Evolutionary conservation across 805 yeast genomes (phyloP).

Genomic region (Candida anglica): DNA sequence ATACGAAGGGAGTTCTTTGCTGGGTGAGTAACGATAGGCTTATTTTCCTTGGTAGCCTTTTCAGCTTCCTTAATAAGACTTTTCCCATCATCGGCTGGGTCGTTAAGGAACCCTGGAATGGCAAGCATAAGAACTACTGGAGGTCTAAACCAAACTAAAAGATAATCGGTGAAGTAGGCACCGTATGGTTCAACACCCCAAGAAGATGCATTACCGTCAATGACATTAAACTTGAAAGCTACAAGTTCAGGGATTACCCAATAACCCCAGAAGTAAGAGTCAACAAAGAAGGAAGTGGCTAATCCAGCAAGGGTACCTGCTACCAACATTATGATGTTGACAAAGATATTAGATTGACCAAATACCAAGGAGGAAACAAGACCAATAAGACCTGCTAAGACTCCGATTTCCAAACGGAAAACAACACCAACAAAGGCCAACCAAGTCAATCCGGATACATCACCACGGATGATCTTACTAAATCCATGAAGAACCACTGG

Average conservation of each 20-base stretch:
- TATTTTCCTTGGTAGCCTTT: slow-evolving; percentile 10
- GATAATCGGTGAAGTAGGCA: slow-evolving; percentile 60
- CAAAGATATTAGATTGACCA: slow-evolving; percentile 42
- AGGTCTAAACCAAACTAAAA: slow-evolving; percentile 34
- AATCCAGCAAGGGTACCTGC: slow-evolving; percentile 54
- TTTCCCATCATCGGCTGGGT: slow-evolving; percentile 36
- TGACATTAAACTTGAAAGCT: slow-evolving; percentile 69
- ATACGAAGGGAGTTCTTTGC: slow-evolving; percentile 38
- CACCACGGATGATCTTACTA: slow-evolving; percentile 47
- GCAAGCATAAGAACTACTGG: slow-evolving; percentile 40
- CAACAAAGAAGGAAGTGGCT: slow-evolving; percentile 46
- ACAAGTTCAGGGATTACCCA: slow-evolving; percentile 68
- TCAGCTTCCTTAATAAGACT: slow-evolving; percentile 12
- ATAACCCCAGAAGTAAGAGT: slow-evolving; percentile 72
- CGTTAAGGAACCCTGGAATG: slow-evolving; percentile 39
- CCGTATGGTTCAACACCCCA: slow-evolving; percentile 85
- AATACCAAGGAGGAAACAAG: slow-evolving; percentile 40
- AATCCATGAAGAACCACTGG: slow-evolving; percentile 65
- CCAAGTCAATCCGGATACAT: slow-evolving; percentile 44
- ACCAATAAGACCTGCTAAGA: slow-evolving; percentile 47
- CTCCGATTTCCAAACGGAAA: slow-evolving; percentile 68
- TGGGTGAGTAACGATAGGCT: slow-evolving; percentile 22
- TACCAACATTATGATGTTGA: slow-evolving; percentile 34
- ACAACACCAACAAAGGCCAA: slow-evolving; percentile 62
- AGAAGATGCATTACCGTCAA: slow-evolving; percentile 65